These are phyloP conservation scores for Candida sojae DNA, from an alignment of 1,139 yeast species.

Conservation along the genomic window DNA sequence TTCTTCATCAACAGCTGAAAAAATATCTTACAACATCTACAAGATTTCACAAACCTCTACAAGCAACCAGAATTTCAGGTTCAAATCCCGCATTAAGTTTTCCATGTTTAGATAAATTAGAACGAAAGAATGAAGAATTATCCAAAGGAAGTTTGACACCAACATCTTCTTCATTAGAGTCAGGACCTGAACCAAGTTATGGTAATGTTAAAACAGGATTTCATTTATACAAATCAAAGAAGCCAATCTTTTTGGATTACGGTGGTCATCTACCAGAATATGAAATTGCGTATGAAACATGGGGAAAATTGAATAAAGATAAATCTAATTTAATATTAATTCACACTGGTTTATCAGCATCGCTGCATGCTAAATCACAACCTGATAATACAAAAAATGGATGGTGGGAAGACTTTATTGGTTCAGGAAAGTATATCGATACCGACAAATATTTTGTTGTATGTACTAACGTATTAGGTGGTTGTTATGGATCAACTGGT, in stretches of 20 bases:
- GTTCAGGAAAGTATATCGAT: constrained; percentile 78
- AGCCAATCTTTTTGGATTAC: constrained; percentile 72
- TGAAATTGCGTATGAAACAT: constrained; percentile 85
- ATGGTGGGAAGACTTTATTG: constrained; percentile 97
- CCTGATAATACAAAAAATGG: constrained; percentile 70
- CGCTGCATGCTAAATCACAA: constrained; percentile 93
- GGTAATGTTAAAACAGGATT: constrained; percentile 71
- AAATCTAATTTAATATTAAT: constrained; percentile 73
- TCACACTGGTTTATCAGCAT: constrained; percentile 91
- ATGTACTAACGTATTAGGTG: constrained; percentile 90
- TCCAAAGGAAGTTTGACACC: constrained; percentile 21
- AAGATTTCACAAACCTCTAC: constrained; percentile 8
- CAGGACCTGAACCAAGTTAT: constrained; percentile 87
- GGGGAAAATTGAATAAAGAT: constrained; percentile 60
- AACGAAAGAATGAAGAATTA: constrained; percentile 54
- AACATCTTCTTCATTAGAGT: constrained; percentile 38
- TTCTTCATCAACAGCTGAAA: not conserved
- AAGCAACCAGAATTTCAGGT: constrained; percentile 14
- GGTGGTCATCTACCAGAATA: constrained; percentile 79
- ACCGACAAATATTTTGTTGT: constrained; percentile 79
- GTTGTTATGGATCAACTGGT: constrained; percentile 95
- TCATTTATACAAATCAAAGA: constrained; percentile 51
- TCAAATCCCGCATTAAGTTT: constrained; percentile 71
- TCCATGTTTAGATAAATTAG: constrained; percentile 84
- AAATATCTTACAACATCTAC: constrained; percentile 1